A percentile compares a stretch with the other conserved stretches of the same genome.
These are phyloP conservation scores for Shiraia bambusicola DNA, from an alignment of 2,329 filamentous ascomycete species.

Conservation along the genomic window DNA sequence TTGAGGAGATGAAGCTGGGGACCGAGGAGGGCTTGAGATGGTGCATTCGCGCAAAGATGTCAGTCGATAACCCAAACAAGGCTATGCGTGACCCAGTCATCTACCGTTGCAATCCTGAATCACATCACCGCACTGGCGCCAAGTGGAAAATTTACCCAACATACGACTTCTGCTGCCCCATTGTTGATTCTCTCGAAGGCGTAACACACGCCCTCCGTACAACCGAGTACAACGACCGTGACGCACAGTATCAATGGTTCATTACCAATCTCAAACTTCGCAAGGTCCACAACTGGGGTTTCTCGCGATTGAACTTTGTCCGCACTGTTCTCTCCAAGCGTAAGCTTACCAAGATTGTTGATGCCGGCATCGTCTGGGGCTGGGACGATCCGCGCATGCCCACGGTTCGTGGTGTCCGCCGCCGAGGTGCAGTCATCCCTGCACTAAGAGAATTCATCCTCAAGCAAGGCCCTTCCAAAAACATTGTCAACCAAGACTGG, in stretches of 20 bases:
- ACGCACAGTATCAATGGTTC: constrained; percentile 87
- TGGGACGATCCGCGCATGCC: constrained; percentile 90
- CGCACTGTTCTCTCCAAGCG: constrained; percentile 81
- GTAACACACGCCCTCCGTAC: constrained; percentile 82
- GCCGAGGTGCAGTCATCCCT: constrained; percentile 76
- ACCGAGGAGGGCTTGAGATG: constrained; percentile 76
- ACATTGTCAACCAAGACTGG: constrained; percentile 85
- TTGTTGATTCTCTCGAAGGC: constrained; percentile 78
- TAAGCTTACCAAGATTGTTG: constrained; percentile 81
- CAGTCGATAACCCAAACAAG: constrained; percentile 88
- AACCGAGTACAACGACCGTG: constrained; percentile 84
- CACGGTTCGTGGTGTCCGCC: constrained; percentile 75
- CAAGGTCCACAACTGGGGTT: constrained; percentile 82
- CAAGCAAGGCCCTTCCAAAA: constrained; percentile 80
- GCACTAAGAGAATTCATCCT: constrained; percentile 82
- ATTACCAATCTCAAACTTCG: constrained; percentile 71
- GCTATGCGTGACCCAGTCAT: constrained; percentile 96
- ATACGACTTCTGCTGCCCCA: constrained; percentile 83
- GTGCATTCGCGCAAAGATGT: constrained; percentile 95
- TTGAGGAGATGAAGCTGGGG: constrained; percentile 91
- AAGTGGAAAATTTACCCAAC: constrained; percentile 86
- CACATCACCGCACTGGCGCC: constrained; percentile 75
- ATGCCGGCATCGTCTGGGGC: constrained; percentile 72
- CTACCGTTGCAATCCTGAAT: constrained; percentile 80
- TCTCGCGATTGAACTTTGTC: constrained; percentile 81